Conservation (phyloP, 176 grass and related monocot species). For the Avena eriantha region DNA sequence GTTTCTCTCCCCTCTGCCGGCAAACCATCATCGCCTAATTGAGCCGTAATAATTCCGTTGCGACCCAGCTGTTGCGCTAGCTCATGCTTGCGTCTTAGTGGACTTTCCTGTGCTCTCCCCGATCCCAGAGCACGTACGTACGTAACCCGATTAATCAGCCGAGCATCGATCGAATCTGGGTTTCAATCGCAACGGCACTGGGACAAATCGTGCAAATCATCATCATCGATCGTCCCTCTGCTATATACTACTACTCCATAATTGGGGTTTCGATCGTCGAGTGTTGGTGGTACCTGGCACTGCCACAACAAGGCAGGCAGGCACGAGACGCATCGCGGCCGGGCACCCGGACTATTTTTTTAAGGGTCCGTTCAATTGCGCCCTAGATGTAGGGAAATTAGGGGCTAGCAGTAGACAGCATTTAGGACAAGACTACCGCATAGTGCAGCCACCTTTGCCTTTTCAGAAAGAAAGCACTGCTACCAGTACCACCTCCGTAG, state of each 20-base stretch:
- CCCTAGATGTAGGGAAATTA: conserved; percentile 5
- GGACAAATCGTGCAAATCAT: background rate
- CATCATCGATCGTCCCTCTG: background rate
- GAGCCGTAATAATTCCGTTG: background rate
- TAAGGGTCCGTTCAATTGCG: background rate
- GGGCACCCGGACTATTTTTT: background rate
- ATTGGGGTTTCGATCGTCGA: background rate
- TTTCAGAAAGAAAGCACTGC: background rate
- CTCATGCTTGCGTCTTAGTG: conserved; percentile 20
- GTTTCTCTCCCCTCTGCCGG: conserved; percentile 46
- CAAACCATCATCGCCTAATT: background rate
- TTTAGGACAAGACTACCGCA: background rate
- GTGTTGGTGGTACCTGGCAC: conserved; percentile 23
- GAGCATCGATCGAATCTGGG: background rate
- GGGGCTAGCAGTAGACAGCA: background rate
- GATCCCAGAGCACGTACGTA: background rate
- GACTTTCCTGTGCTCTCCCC: conserved; percentile 29
- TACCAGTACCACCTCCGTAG: background rate
- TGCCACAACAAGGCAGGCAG: conserved; percentile 44
- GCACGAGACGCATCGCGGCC: background rate
- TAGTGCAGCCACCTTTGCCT: background rate
- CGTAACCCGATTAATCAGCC: background rate
- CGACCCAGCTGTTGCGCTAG: background rate
- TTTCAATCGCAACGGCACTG: background rate
- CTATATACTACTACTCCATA: no score